Conservation (phyloP, 768 basidiomycete species). For the Pleurotus tuber-regium region DNA sequence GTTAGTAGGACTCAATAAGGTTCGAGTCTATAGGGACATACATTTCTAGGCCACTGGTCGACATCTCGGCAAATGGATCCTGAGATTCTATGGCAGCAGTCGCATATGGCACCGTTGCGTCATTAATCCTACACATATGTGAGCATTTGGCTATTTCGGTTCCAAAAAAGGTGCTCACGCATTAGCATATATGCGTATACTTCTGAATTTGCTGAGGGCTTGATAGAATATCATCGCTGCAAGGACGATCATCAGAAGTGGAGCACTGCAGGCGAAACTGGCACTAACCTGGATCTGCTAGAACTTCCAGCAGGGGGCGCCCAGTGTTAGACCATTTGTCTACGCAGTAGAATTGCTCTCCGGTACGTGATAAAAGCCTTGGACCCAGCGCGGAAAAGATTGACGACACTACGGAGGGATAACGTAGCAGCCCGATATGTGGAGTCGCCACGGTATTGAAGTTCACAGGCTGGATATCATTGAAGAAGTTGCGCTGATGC, state of each 20-base stretch:
- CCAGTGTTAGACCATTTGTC: slow-evolving; percentile 74
- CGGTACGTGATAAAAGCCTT: slow-evolving; percentile 71
- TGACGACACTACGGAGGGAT: slow-evolving; percentile 56
- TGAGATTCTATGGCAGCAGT: slow-evolving; percentile 69
- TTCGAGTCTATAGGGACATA: slow-evolving; percentile 27
- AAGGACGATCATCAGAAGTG: slow-evolving; percentile 9
- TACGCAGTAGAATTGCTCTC: slow-evolving; percentile 71
- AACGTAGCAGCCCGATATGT: slow-evolving; percentile 70
- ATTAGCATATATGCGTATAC: slow-evolving; percentile 80
- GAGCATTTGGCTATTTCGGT: background rate
- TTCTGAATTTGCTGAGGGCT: slow-evolving; percentile 62
- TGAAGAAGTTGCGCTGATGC: slow-evolving; percentile 68
- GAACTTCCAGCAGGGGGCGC: slow-evolving; percentile 65
- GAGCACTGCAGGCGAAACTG: background rate
- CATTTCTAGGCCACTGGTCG: slow-evolving; percentile 61
- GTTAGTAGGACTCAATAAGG: slow-evolving; percentile 4
- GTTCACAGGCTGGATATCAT: slow-evolving; percentile 66
- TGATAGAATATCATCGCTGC: slow-evolving; percentile 75
- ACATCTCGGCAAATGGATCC: slow-evolving; percentile 62
- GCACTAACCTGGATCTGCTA: slow-evolving; percentile 74
- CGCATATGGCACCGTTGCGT: slow-evolving; percentile 79
- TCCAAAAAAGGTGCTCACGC: slow-evolving; percentile 41
- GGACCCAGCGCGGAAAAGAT: slow-evolving; percentile 59
- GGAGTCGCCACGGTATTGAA: slow-evolving; percentile 86
- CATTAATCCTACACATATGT: slow-evolving; percentile 50